A percentile compares a stretch with the other conserved stretches of the same genome.
Conservation (phyloP, 805 yeast genomes). For the Kuraishia piskuri region DNA sequence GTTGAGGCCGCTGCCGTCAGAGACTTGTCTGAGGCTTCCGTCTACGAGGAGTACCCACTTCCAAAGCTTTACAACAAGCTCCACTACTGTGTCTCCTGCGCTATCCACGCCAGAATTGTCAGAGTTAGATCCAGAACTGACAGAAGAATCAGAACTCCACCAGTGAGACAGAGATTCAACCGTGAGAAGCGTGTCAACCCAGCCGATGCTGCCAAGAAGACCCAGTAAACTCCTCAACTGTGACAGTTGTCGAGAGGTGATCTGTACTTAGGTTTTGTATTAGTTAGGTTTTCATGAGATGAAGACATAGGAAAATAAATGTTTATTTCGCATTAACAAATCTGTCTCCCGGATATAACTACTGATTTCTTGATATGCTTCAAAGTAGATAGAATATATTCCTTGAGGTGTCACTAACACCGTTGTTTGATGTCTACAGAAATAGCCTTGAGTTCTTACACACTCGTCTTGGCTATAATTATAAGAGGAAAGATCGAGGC, state of each 20-base stretch:
- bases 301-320: neutral
- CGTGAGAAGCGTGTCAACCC: slow-evolving; percentile 94
- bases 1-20: slow-evolving; percentile 99
- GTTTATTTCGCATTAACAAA: neutral
- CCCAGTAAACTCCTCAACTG: slow-evolving; percentile 22
- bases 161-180: slow-evolving; percentile 98
- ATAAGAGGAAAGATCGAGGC: no score
- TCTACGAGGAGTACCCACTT: slow-evolving; percentile 97
- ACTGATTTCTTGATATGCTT: no score
- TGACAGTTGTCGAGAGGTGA: neutral
- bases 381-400: no score
- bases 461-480: no score
- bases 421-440: no score
- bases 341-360: no score
- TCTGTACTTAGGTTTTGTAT: neutral
- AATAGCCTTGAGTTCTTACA: no score
- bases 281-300: neutral
- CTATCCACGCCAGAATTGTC: slow-evolving; percentile 99
- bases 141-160: slow-evolving; percentile 99
- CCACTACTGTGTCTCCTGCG: slow-evolving; percentile 99
- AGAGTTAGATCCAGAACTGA: slow-evolving; percentile 99
- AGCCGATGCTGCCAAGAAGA: slow-evolving; percentile 95
- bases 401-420: no score
- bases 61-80: slow-evolving; percentile 99
- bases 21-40: slow-evolving; percentile 99